These are phyloP conservation scores for Carex littledalei DNA, from an alignment of 176 grass and related monocot species.

Conservation along the genomic window DNA sequence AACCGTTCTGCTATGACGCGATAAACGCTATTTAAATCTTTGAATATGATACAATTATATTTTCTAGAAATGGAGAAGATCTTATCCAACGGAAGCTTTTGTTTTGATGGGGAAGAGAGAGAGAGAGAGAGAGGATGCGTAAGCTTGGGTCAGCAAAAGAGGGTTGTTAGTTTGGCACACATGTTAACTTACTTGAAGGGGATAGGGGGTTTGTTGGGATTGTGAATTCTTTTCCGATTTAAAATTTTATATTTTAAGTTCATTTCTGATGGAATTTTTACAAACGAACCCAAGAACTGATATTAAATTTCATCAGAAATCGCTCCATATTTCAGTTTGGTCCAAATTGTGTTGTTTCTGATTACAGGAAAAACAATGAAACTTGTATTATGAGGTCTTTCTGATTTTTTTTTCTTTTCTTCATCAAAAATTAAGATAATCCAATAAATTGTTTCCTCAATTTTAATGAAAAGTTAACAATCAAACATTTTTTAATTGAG, in stretches of 20 bases:
- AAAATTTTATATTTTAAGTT: background rate
- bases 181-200: constrained; percentile 18
- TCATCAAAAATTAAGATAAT: background rate
- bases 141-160: constrained; percentile 25
- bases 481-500: background rate
- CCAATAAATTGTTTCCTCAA: background rate
- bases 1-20: too few species aligned
- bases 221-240: background rate
- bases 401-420: background rate
- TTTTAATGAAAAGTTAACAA: background rate
- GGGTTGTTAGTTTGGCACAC: constrained; percentile 24
- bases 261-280: background rate
- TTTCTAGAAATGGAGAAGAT: background rate
- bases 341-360: background rate
- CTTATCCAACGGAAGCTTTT: background rate
- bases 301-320: background rate
- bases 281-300: background rate
- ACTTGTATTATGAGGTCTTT: background rate
- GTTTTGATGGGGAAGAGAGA: background rate
- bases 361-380: background rate
- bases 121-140: constrained; percentile 4
- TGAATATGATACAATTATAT: too few species aligned
- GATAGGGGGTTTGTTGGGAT: constrained; percentile 21
- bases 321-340: background rate
- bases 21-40: too few species aligned